These are phyloP conservation scores for Vigna unguiculata DNA, from an alignment of 306 rosid genomes.

Conservation along the genomic window DNA sequence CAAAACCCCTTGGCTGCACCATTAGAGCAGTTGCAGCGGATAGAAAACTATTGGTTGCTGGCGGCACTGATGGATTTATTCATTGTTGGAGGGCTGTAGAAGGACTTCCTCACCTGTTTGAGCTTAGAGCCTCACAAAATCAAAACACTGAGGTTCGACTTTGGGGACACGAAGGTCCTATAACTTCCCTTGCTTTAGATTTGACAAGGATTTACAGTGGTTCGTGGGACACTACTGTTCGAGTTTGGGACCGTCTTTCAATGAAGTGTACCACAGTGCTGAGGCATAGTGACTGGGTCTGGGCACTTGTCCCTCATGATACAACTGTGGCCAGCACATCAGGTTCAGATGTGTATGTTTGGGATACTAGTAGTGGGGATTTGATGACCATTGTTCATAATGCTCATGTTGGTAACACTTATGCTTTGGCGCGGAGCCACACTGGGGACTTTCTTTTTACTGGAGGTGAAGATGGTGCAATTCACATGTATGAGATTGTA, in stretches of 20 bases:
- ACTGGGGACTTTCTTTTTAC: conserved; percentile 83
- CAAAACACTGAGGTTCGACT: conserved; percentile 71
- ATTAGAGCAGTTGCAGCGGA: conserved; percentile 92
- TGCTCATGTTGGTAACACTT: conserved; percentile 81
- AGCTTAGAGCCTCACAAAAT: conserved; percentile 65
- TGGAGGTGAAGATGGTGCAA: conserved; percentile 92
- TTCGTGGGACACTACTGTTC: conserved; percentile 96
- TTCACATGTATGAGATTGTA: conserved; percentile 81
- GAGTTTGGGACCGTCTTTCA: conserved; percentile 85
- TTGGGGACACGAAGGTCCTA: conserved; percentile 95
- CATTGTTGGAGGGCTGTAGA: conserved; percentile 92
- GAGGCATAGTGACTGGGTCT: conserved; percentile 96
- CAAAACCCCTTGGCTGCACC: conserved; percentile 83
- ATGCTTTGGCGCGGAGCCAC: conserved; percentile 78
- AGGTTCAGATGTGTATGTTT: conserved; percentile 86
- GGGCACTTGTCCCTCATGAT: conserved; percentile 84
- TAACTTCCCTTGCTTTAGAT: conserved; percentile 91
- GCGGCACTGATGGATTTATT: conserved; percentile 90
- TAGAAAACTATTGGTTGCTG: conserved; percentile 72
- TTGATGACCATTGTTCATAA: conserved; percentile 56
- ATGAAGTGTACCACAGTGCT: conserved; percentile 66
- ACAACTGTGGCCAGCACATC: conserved; percentile 74
- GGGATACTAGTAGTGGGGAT: conserved; percentile 73
- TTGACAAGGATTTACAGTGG: conserved; percentile 89
- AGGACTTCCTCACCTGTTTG: conserved; percentile 75